phyloP scores from a whole-genome alignment of 139 green algal genomes.

The Chara braunii region DNA sequence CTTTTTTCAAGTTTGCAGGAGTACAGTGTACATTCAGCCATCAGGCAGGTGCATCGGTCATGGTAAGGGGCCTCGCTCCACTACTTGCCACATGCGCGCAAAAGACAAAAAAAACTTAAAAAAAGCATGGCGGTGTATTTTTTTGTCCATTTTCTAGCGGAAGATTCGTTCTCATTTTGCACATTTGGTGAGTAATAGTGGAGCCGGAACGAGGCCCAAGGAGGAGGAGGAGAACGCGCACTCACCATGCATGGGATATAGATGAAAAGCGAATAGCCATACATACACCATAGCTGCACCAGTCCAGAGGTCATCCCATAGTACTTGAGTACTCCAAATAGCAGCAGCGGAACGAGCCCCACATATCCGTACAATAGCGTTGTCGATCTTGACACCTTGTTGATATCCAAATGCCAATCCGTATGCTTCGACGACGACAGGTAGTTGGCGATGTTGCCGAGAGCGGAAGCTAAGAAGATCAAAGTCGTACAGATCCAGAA shows the following conservation, averaged over 20 bases:
- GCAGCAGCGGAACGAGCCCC: conserved; percentile 29
- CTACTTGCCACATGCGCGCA: too few species aligned
- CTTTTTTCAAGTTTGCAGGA: too few species aligned
- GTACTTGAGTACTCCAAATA: conserved; percentile 43
- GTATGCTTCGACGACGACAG: conserved; percentile 14
- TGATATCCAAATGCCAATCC: conserved; percentile 45
- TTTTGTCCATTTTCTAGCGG: too few species aligned
- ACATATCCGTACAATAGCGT: conserved; percentile 50
- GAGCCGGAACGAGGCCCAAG: neutral
- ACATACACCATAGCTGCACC: conserved; percentile 40
- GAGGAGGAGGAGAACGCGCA: neutral
- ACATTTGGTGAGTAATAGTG: neutral
- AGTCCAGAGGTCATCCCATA: conserved; percentile 14
- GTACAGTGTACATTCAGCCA: too few species aligned
- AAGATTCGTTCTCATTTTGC: too few species aligned
- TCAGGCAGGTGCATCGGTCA: too few species aligned
- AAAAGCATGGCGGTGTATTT: too few species aligned
- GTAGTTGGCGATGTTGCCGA: conserved; percentile 42
- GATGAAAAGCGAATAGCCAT: conserved; percentile 47
- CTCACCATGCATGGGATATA: conserved; percentile 45
- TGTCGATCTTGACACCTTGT: conserved; percentile 27
- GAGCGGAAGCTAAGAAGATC: conserved; percentile 39
- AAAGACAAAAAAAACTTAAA: too few species aligned
- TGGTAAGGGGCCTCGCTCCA: too few species aligned
- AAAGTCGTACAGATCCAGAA: conserved; percentile 54